phyloP scores from a whole-genome alignment of 1,284 basidiomycete species.

The Leccinum pachyderme region DNA sequence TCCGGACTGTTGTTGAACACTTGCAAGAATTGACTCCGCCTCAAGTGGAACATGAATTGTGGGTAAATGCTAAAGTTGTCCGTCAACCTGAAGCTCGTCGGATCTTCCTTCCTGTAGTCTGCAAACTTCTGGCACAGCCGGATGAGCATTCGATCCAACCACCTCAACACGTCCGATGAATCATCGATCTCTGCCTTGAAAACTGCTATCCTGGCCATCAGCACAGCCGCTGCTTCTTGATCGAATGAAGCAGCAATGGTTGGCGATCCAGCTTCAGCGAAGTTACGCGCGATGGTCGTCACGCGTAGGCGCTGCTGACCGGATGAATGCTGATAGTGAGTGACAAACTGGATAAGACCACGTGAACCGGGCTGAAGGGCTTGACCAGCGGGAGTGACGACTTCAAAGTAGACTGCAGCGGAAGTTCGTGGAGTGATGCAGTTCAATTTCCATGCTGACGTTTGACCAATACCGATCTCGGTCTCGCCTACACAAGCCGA shows the following conservation, averaged over 20 bases:
- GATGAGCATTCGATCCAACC: constrained; percentile 99
- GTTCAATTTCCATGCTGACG: constrained; percentile 99
- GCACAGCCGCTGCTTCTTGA: constrained; percentile 96
- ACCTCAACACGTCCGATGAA: constrained; percentile 93
- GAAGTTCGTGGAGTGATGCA: constrained; percentile 87
- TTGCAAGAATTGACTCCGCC: constrained; percentile 97
- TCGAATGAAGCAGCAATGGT: constrained; percentile 94
- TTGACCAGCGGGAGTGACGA: constrained; percentile 97
- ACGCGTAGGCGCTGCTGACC: constrained; percentile 94
- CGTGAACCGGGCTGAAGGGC: constrained; percentile 89
- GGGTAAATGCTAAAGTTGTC: constrained; percentile 99
- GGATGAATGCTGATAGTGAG: constrained; percentile 97
- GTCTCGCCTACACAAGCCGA: constrained; percentile 97
- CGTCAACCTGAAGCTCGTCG: constrained; percentile 87
- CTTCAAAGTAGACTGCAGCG: constrained; percentile 96
- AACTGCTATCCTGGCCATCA: constrained; percentile 98
- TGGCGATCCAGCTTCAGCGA: constrained; percentile 94
- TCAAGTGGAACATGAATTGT: constrained; percentile 99
- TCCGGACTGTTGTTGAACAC: constrained; percentile 99
- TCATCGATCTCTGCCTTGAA: constrained; percentile 99
- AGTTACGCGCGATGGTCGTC: constrained; percentile 95
- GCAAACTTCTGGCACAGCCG: constrained; percentile 99
- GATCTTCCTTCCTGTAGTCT: constrained; percentile 98
- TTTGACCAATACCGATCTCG: constrained; percentile 98
- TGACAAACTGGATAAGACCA: constrained; percentile 97